A percentile compares a stretch with the other conserved stretches of the same genome.
Evolutionary conservation across 495 filamentous ascomycete genomes (phyloP).

Genomic region (Geoglossum glabrum): DNA sequence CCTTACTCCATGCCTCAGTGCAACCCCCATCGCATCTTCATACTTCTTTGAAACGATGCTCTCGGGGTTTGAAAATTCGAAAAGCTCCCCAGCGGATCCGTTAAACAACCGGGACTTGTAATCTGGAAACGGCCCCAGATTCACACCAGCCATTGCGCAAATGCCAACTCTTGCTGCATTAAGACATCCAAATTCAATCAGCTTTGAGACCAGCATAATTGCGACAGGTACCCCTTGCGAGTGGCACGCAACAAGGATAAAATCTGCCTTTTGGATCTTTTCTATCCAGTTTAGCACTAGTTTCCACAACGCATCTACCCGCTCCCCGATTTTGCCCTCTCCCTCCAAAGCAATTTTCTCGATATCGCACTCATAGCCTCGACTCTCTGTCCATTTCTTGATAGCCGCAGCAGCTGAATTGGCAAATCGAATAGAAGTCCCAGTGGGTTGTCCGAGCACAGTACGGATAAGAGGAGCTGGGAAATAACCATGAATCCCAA

Average conservation of each 20-base stretch:
- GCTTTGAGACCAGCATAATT: constrained; percentile 79
- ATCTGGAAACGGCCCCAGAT: constrained; percentile 74
- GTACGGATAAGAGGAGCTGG: constrained; percentile 67
- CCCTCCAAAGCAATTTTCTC: constrained; percentile 90
- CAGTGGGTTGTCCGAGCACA: constrained; percentile 83
- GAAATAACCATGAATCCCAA: constrained; percentile 89
- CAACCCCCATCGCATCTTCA: constrained; percentile 47
- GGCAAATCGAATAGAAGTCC: constrained; percentile 84
- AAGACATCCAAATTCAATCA: constrained; percentile 63
- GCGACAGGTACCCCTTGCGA: constrained; percentile 90
- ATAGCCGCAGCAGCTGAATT: constrained; percentile 74
- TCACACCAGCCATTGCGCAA: constrained; percentile 91
- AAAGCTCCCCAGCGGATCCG: constrained; percentile 75
- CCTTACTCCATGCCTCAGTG: constrained; percentile 56
- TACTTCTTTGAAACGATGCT: constrained; percentile 71
- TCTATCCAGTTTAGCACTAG: constrained; percentile 88
- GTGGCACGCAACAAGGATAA: constrained; percentile 78
- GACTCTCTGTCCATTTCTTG: constrained; percentile 51
- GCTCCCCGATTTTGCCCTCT: constrained; percentile 85
- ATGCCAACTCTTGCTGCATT: constrained; percentile 50
- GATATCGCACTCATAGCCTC: constrained; percentile 45
- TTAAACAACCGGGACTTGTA: constrained; percentile 70
- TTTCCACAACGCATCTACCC: constrained; percentile 85
- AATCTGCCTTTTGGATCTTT: constrained; percentile 67
- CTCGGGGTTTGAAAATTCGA: constrained; percentile 66